phyloP scores from a whole-genome alignment of 495 filamentous ascomycete species.

The Aspergillus carlsbadensis region DNA sequence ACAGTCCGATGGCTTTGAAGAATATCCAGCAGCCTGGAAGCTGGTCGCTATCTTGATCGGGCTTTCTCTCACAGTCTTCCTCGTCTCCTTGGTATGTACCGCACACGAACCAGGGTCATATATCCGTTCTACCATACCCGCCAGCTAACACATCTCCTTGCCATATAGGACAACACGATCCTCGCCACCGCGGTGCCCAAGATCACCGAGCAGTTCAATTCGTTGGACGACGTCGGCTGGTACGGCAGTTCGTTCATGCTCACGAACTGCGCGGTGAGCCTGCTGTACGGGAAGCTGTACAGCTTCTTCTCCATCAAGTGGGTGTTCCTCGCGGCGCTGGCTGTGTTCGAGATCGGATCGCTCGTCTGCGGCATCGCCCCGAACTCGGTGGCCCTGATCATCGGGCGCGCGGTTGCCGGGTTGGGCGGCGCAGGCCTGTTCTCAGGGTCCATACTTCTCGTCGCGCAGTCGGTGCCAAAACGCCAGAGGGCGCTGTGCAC shows the following conservation, averaged over 20 bases:
- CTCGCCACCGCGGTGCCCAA: constrained; percentile 14
- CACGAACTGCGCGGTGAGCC: constrained; percentile 40
- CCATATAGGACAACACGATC: background rate
- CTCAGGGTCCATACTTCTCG: constrained; percentile 46
- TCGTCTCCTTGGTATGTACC: too few relatives aligned
- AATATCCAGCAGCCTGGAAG: too few relatives aligned
- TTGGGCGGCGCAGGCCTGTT: constrained; percentile 44
- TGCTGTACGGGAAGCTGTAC: constrained; percentile 48
- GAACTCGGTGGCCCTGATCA: constrained; percentile 65
- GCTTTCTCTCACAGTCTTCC: too few relatives aligned
- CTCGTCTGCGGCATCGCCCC: constrained; percentile 71
- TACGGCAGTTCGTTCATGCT: constrained; percentile 50
- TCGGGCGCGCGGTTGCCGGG: constrained; percentile 76
- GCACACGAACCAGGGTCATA: too few relatives aligned
- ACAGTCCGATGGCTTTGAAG: too few relatives aligned
- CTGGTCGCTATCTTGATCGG: too few relatives aligned
- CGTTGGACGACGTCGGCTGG: constrained; percentile 46
- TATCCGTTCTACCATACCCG: too few relatives aligned
- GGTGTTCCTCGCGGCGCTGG: constrained; percentile 25
- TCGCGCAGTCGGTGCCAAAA: constrained; percentile 26
- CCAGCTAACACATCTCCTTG: too few relatives aligned
- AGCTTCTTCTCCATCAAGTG: constrained; percentile 40
- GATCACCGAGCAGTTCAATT: constrained; percentile 27
- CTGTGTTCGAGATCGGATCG: constrained; percentile 69
- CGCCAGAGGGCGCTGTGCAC: background rate